phyloP scores from a whole-genome alignment of 768 basidiomycete species.

The Lactarius akahatsu region DNA sequence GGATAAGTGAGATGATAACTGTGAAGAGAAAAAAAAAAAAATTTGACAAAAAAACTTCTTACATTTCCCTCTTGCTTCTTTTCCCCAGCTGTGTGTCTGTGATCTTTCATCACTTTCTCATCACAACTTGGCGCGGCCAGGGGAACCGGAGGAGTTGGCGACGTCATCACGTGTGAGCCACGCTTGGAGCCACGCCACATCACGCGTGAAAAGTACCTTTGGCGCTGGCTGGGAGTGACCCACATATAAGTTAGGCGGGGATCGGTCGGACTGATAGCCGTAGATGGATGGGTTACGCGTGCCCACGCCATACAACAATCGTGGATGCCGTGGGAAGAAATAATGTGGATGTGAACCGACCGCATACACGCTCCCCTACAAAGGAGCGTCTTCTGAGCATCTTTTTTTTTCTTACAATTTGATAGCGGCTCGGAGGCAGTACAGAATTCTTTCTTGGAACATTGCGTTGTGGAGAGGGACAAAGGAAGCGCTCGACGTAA shows the following conservation, averaged over 20 bases:
- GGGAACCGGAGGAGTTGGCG: neutral
- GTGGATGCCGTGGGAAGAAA: neutral
- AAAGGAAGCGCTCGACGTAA: neutral
- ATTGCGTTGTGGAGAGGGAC: neutral
- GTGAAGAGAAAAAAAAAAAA: neutral
- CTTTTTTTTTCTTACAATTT: neutral
- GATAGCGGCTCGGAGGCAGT: conserved; percentile 2
- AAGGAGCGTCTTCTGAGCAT: neutral
- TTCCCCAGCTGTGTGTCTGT: neutral
- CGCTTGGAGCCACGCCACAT: neutral
- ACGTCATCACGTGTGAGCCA: conserved; percentile 8
- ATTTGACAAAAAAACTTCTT: neutral
- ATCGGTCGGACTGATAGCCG: neutral
- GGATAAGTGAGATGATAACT: neutral
- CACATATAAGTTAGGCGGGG: neutral
- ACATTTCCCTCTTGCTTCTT: neutral
- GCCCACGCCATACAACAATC: neutral
- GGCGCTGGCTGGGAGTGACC: neutral
- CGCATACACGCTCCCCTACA: neutral
- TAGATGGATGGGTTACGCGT: neutral
- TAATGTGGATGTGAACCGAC: neutral
- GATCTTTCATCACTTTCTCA: neutral
- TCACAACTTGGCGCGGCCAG: neutral
- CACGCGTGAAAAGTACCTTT: conserved; percentile 9
- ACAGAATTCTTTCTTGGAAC: conserved; percentile 16